Base-by-base conservation (phyloP, 177 flowering plant species). In the Vitis hybrid region DNA sequence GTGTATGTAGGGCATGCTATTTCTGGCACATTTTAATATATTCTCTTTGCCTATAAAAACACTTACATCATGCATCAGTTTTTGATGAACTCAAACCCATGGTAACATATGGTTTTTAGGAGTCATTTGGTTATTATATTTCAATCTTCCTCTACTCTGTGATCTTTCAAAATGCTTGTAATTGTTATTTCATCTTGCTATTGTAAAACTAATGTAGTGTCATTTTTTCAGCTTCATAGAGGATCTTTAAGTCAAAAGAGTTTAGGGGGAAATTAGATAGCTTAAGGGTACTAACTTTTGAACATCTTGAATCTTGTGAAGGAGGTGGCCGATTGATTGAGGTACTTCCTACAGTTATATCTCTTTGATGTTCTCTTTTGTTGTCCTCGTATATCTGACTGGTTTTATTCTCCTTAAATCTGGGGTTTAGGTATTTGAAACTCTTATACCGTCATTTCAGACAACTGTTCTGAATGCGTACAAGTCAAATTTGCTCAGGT, bases 401-500 rank as follows among this genome's bases (percentile, higher is more conserved):
- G 3, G 18, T 32, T 56, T 30, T 46, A 27, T 55, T 51, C 19
- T 48, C 3, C 32, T 50, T 49, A 30, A 59, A 30, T 77, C 52
- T 19, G 67, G 40, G 75, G 35, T 1, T 60, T 67, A 95, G 99
- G 97, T 96, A 3, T 96, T 93, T 75, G 88, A 87, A 58, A 80
- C 79, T 52, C 92, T 96, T 64, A 82, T 88, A n/a, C 72, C 74
- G 68, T 92, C 98, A 73, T 96, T 96, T 75, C 78, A 79, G 78
- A 72, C 46, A 35, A 87, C 91, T 14, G 83, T 92, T 54, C 72
- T 96, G 74, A 80, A 73, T 74, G 84, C 94, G 16, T 86, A 88
- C 77, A 96, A 86, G 81, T 90, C 99, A 56, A 93, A 77, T 93
- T 93, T 80, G 75, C 95, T 7, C 99, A 94, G 97, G 98, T 92